Evolutionary conservation across 208 protist species (phyloP), one percentile per base, ranked within the genome.

Genomic region (Balamuthia mandrillaris): DNA sequence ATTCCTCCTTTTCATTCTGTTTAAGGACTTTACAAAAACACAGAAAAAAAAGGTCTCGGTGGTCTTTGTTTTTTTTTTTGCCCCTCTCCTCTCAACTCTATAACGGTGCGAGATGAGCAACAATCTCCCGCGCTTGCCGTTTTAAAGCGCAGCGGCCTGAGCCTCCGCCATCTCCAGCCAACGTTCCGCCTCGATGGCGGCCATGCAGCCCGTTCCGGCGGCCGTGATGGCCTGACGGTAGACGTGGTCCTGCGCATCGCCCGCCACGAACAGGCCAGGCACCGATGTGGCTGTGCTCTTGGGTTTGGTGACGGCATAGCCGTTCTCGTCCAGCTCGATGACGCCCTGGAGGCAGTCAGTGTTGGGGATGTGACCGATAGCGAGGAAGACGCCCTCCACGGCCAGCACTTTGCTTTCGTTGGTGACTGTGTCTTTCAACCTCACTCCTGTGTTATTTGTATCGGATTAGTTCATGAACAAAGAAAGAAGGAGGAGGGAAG

Each of bases 191-290:
- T 92, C 88, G 21, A 96, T 42, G 14, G 95, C 95, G 60, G 93
- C 92, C 89, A 94, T 95, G 84, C 95, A 96, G 35, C 95, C 95
- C 42, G 70, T 90, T 47, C 94, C 95, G 33, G 93, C 92, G 29
- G 94, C 91, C 14, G 92, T 95, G 61, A 96, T 94, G 31, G 95
- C 95, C 79, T 96, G 95, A 29, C 94, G 75, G 35, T 91, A 96
- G 3, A 85, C 56, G 44, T 90, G 85, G 86, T 96, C 95, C 72
- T 92, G 88, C 39, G 90, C 85, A 85, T 96, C 95, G 68, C 95
- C 95, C 58, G 75, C 83, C 10, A 88, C 94, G 86, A 96, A 96
- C 14, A 96, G 92, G 78, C 95, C 95, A 21, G 87, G 79, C 16
- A 95, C 84, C 72, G 49, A 61, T 16, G 72, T 81, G 33, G 18